Conservation (phyloP, 1,139 yeast species). For the Saccharomyces hybrid region DNA sequence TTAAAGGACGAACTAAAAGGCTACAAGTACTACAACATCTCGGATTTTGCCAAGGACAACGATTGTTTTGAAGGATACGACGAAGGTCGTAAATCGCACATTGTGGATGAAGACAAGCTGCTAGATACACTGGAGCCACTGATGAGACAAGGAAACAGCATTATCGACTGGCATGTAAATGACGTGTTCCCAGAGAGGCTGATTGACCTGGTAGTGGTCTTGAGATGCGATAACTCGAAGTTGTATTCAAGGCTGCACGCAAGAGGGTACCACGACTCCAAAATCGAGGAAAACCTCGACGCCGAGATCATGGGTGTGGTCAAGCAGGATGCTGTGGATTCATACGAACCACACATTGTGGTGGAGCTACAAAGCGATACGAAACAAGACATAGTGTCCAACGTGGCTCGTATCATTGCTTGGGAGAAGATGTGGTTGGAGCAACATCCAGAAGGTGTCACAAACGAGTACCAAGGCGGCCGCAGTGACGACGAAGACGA, state of each 20-base stretch:
- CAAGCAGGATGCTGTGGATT: constrained; percentile 75
- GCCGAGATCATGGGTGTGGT: constrained; percentile 96
- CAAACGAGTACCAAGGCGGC: constrained; percentile 29
- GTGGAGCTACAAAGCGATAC: constrained; percentile 68
- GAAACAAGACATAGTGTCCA: constrained; percentile 69
- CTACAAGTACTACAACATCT: constrained; percentile 58
- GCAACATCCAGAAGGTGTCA: constrained; percentile 42
- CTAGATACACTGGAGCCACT: constrained; percentile 75
- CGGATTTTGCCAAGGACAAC: constrained; percentile 74
- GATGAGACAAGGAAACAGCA: constrained; percentile 72
- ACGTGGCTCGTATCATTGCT: constrained; percentile 61
- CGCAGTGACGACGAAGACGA: constrained; percentile 3
- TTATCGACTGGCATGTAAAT: constrained; percentile 96
- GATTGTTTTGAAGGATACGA: constrained; percentile 79
- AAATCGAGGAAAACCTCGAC: constrained; percentile 85
- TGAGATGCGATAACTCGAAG: constrained; percentile 64
- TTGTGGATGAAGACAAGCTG: constrained; percentile 86
- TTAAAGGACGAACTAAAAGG: constrained; percentile 46
- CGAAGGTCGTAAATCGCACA: constrained; percentile 72
- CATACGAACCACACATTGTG: constrained; percentile 71
- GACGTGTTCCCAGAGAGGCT: constrained; percentile 90
- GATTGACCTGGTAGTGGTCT: constrained; percentile 84
- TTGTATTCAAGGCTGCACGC: constrained; percentile 68
- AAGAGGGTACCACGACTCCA: constrained; percentile 69
- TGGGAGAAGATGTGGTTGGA: constrained; percentile 73